phyloP scores from a whole-genome alignment of 1,284 basidiomycete species.

The Ganoderma sp. region DNA sequence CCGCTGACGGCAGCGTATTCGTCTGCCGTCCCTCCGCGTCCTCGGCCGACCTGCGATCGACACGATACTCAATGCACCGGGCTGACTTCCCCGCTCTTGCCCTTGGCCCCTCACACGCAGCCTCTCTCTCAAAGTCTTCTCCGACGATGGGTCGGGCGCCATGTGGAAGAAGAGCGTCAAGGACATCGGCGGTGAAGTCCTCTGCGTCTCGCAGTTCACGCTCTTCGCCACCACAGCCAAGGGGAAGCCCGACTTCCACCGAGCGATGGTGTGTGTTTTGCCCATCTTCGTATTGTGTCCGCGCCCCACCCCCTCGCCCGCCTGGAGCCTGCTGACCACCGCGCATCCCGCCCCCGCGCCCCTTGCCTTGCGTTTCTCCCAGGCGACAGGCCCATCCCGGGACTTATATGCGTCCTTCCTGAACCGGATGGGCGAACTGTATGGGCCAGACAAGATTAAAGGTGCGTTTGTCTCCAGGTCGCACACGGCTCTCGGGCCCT shows the following conservation, averaged over 20 bases:
- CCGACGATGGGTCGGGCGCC: slow-evolving; percentile 56
- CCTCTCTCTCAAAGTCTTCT: slow-evolving; percentile 75
- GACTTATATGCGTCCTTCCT: slow-evolving; percentile 77
- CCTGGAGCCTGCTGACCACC: slow-evolving; percentile 13
- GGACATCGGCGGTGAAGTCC: slow-evolving; percentile 84
- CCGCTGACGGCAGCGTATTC: neutral
- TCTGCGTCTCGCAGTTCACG: slow-evolving; percentile 93
- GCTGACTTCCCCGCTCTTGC: slow-evolving; percentile 6
- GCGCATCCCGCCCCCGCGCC: slow-evolving; percentile 15
- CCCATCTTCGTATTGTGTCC: slow-evolving; percentile 17
- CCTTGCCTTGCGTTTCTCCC: slow-evolving; percentile 21
- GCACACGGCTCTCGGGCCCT: slow-evolving; percentile 20
- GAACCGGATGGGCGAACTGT: slow-evolving; percentile 65
- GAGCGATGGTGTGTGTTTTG: slow-evolving; percentile 72
- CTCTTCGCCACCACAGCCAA: slow-evolving; percentile 87
- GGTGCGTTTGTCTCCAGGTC: slow-evolving; percentile 51
- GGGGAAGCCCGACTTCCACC: slow-evolving; percentile 92
- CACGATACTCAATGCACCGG: slow-evolving; percentile 4
- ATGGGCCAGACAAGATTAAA: slow-evolving; percentile 78
- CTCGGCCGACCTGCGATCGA: slow-evolving; percentile 4
- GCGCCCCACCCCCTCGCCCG: neutral
- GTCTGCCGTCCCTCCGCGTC: neutral
- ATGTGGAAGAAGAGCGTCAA: slow-evolving; percentile 87
- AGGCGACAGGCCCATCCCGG: slow-evolving; percentile 73
- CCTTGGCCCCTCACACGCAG: slow-evolving; percentile 44